A percentile compares a stretch with the other conserved stretches of the same genome.
Conservation (phyloP, 2,329 filamentous ascomycete genomes). For the Malbranchea cinnamomea region DNA sequence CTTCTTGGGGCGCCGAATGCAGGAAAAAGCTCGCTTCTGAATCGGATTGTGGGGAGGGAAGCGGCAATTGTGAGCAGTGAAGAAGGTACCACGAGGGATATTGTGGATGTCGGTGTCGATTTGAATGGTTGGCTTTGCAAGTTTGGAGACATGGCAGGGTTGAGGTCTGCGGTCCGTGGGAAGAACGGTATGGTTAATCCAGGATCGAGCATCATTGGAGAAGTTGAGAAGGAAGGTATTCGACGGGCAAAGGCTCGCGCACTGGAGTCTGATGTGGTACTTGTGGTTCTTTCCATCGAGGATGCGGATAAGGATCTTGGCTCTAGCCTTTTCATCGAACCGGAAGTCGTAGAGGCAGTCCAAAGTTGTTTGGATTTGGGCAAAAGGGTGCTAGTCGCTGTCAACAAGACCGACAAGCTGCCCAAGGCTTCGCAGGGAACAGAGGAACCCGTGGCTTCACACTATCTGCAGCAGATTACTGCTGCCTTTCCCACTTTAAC, state of each 20-base stretch:
- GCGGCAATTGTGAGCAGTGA: constrained; percentile 90
- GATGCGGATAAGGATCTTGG: no score
- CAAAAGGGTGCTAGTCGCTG: constrained; percentile 40
- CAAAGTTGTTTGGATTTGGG: constrained; percentile 33
- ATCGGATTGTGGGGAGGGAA: constrained; percentile 75
- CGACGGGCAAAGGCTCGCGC: constrained; percentile 70
- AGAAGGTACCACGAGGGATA: constrained; percentile 84
- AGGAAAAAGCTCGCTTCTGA: constrained; percentile 88
- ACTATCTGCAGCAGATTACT: no score
- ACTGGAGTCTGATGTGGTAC: constrained; percentile 66
- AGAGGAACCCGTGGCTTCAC: no score
- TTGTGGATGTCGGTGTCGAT: constrained; percentile 84
- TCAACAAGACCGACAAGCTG: constrained; percentile 47
- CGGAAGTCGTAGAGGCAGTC: constrained; percentile 41
- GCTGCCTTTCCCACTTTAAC: constrained; percentile 33
- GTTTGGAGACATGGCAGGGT: constrained; percentile 89
- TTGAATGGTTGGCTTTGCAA: constrained; percentile 79
- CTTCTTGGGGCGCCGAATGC: constrained; percentile 84
- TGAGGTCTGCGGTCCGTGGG: constrained; percentile 38
- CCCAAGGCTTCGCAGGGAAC: constrained; percentile 10
- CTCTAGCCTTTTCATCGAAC: constrained; percentile 31
- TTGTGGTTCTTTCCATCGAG: constrained; percentile 68
- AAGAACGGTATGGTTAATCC: constrained; percentile 2
- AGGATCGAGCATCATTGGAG: constrained; percentile 38
- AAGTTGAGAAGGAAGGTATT: constrained; percentile 81